Evolutionary conservation across 2,329 filamentous ascomycete species (phyloP).

Genomic region (Aspergillus fijiensis): DNA sequence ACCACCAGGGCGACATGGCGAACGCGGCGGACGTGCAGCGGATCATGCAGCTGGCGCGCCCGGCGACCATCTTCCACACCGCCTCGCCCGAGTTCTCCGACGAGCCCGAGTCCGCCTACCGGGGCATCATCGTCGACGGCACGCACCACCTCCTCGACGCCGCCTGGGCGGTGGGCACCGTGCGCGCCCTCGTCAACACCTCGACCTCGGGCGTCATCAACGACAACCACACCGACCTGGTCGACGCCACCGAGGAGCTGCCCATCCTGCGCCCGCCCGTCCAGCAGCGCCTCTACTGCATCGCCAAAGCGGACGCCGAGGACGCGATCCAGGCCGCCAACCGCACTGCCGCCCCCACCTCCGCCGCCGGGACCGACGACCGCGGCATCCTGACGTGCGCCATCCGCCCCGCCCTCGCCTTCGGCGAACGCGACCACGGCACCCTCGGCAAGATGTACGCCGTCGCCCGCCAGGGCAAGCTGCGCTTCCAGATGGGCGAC

Average conservation of each 20-base stretch:
- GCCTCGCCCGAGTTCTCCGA: constrained; percentile 12
- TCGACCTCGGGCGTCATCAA: constrained; percentile 10
- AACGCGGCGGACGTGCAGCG: background rate
- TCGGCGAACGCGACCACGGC: constrained; percentile 6
- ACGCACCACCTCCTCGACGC: constrained; percentile 2
- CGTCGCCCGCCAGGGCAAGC: constrained; percentile 1
- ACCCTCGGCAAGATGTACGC: constrained; percentile 8
- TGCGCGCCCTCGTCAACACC: constrained; percentile 6
- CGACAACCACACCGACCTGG: constrained; percentile 8
- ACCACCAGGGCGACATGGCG: constrained; percentile 7
- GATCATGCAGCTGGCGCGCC: constrained; percentile 3
- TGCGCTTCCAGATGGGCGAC: constrained; percentile 8
- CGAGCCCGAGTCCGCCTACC: constrained; percentile 1
- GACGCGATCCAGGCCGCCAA: constrained; percentile 8
- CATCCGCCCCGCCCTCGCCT: background rate
- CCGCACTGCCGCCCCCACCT: background rate
- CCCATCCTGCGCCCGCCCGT: constrained; percentile 4
- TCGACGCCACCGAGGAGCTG: constrained; percentile 1
- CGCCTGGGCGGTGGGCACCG: background rate
- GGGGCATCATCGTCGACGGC: background rate
- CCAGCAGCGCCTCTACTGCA: constrained; percentile 8
- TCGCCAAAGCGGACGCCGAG: constrained; percentile 10
- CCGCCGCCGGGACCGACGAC: background rate
- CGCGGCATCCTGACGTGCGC: constrained; percentile 4
- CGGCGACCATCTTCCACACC: constrained; percentile 9